A percentile compares a stretch with the other conserved stretches of the same genome.
Conservation (phyloP, 2,329 filamentous ascomycete species). For the Sporothrix schenckii region DNA sequence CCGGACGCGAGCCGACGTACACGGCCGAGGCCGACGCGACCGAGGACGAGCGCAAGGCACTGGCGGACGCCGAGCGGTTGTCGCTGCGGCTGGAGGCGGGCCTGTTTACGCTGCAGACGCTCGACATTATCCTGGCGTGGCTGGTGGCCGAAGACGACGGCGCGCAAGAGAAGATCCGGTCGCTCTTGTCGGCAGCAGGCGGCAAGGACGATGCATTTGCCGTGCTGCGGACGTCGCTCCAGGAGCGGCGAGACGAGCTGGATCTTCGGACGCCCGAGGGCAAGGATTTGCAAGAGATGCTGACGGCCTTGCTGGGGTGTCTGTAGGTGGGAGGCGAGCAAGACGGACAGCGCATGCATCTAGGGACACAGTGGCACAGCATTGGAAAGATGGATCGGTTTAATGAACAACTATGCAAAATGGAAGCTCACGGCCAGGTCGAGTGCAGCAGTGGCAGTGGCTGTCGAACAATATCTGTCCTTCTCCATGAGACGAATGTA, state of each 20-base stretch:
- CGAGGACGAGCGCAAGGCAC: conserved; percentile 62
- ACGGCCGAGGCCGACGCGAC: conserved; percentile 54
- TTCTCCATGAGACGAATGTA: background rate
- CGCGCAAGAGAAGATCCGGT: conserved; percentile 65
- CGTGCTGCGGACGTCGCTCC: conserved; percentile 67
- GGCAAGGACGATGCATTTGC: conserved; percentile 62
- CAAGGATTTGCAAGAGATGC: conserved; percentile 61
- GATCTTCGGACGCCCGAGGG: conserved; percentile 57
- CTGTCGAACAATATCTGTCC: background rate
- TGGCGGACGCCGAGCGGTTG: conserved; percentile 69
- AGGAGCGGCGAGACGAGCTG: conserved; percentile 59
- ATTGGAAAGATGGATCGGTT: background rate
- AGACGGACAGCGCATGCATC: background rate
- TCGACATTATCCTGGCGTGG: conserved; percentile 88
- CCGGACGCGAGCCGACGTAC: conserved; percentile 34
- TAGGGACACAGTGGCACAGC: background rate
- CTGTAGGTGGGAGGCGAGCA: conserved; percentile 41
- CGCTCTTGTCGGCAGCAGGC: conserved; percentile 54
- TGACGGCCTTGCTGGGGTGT: conserved; percentile 56
- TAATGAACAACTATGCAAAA: conserved; percentile 14
- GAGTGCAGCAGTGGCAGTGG: background rate
- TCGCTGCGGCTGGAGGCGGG: conserved; percentile 79
- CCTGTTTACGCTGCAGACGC: conserved; percentile 77
- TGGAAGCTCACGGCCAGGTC: background rate
- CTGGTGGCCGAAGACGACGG: conserved; percentile 85